Conservation (phyloP, 441 rosid species). For the Aleurites moluccanus region DNA sequence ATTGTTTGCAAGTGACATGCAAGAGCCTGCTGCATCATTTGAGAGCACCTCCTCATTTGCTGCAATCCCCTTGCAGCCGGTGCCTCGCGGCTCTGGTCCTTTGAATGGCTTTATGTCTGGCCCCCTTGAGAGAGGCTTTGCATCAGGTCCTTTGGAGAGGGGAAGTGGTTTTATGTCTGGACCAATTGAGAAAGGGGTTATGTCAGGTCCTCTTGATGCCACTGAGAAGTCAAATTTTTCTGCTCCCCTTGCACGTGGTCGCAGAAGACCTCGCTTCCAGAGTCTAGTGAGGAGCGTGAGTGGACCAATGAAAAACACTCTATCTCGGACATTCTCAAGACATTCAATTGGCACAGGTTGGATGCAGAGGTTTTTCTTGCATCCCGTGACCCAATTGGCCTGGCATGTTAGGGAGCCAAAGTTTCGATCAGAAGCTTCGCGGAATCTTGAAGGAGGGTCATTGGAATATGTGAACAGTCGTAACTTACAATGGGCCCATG, state of each 20-base stretch:
- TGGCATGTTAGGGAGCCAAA: slow-evolving; percentile 77
- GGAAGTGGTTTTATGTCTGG: slow-evolving; percentile 92
- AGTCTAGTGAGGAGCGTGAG: slow-evolving; percentile 80
- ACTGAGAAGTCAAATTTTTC: slow-evolving; percentile 79
- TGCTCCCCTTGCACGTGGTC: slow-evolving; percentile 79
- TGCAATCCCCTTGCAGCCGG: slow-evolving; percentile 84
- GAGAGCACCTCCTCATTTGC: slow-evolving; percentile 97
- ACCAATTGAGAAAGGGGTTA: slow-evolving; percentile 86
- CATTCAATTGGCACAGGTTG: slow-evolving; percentile 68
- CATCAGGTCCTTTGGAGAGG: slow-evolving; percentile 89
- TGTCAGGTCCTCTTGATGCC: slow-evolving; percentile 94
- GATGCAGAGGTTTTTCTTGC: slow-evolving; percentile 79
- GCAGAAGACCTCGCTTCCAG: slow-evolving; percentile 62
- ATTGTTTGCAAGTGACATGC: slow-evolving; percentile 61
- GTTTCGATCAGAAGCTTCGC: slow-evolving; percentile 55
- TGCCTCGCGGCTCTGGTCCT: slow-evolving; percentile 92
- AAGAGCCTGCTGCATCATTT: slow-evolving; percentile 91
- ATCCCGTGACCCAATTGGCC: slow-evolving; percentile 61
- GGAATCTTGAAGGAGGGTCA: slow-evolving; percentile 54
- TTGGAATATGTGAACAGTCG: slow-evolving; percentile 54
- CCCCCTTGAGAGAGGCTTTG: slow-evolving; percentile 86
- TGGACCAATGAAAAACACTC: slow-evolving; percentile 79
- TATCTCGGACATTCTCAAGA: slow-evolving; percentile 81
- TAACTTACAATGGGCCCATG: slow-evolving; percentile 98
- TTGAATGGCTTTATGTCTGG: slow-evolving; percentile 89